Base-by-base conservation (phyloP, 2,329 filamentous ascomycete genomes). In the Sordariomycetes sp. region DNA sequence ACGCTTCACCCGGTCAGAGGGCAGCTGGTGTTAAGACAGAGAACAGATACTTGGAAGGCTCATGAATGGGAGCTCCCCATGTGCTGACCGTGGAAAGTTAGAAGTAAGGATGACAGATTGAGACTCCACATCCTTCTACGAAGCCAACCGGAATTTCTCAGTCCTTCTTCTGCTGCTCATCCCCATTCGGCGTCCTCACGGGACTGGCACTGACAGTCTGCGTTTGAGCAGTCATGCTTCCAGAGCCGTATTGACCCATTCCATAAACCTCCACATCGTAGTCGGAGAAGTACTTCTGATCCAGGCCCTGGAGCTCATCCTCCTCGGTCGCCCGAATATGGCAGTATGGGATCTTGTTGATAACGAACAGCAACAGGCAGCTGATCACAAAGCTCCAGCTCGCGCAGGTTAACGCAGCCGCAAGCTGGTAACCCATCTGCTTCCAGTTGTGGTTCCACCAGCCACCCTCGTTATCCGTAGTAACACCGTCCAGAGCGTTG, bases 391-490 rank as follows among this genome's bases (percentile, higher is more conserved):
- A 75, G 0, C 66, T 66, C 54, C 70, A 75, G 1, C 55, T 49
- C 2, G 69, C 66, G 42, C 70, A 70, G 3, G 69, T 66, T 2
- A 58, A 57, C 21, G 68, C 68, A 25, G 66, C 70, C 3, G 70
- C 70, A 11, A 75, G 63, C 50, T 75, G 70, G 37, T 65, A 63
- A 3, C 67, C 70, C 36, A 75, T 55, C 48, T 75, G 71, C 32
- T 62, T 59, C 35, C 63, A 70, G 45, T 72, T 63, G 4, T 58
- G 57, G 37, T 70, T 55, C 50, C 58, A 59, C 60, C 61, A 66
- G 8, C 66, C 68, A 5, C 67, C 66, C 2, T 51, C 58, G 23
- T 64, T 60, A 3, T 58, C 59, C 12, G 48, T 45, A 3, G 57
- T 63, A 4, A 53, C 55, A 6, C 71, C 72, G 34, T 75, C 72